Evolutionary conservation across 441 rosid genomes (phyloP), one percentile per base, ranked within the genome.

Genomic region (Codiaeum variegatum): DNA sequence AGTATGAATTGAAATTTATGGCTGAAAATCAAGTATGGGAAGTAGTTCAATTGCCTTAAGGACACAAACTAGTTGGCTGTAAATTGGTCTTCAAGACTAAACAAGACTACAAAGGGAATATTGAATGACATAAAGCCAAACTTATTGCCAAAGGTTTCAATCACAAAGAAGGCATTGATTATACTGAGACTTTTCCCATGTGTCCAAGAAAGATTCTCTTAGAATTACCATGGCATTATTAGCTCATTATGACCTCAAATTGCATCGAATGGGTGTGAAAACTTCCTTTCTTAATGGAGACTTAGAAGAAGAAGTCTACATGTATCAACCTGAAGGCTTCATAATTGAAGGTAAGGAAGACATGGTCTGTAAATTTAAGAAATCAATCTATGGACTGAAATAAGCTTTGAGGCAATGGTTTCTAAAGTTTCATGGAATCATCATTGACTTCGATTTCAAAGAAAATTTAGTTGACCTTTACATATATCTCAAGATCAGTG

Each of bases 191-290:
- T 46, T 46, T 46, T 12, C 51, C 1, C 51, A 18, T 7, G 19
- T 46, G 4, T 46, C 51, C 3, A 46, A 6, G 15, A 46, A 46
- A 6, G 51, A 46, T 11, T 46, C 51, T 11, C 15, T 46, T 2
- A 46, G 51, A 46, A 46, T 46, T 46, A 46, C 3, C 15, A 46
- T 46, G 19, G 51, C 19, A 46, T 28, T 66, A 6, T 58, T 66
- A 5, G 70, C 56, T 44, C 59, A 46, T 66, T 66, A 23, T 66
- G 32, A 66, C n/a, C 19, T 66, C 0, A 58, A 66, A 58, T 13
- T 66, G 23, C 70, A 66, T 66, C 70, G 47, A 66, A 47, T 66
- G 58, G 70, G 47, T 29, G 56, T 66, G 13, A n/a, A n/a, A n/a
- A n/a, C n/a, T n/a, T n/a, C n/a, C n/a, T n/a, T n/a, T n/a, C n/a